phyloP scores from a whole-genome alignment of 352 stramenopile species.

The Pelagophyceae sp. region DNA sequence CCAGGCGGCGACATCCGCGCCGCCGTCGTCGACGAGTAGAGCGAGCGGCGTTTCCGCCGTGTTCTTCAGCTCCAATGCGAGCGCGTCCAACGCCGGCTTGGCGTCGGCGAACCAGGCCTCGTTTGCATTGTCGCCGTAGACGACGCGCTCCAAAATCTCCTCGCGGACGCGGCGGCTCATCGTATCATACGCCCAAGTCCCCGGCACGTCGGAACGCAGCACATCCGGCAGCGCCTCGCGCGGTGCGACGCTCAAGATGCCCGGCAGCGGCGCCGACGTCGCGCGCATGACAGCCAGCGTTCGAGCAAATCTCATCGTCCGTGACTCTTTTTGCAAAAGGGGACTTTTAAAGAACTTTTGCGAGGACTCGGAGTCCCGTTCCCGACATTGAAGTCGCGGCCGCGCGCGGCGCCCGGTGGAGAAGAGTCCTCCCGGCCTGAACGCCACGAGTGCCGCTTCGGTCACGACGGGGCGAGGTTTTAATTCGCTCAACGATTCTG shows the following conservation, averaged over 20 bases:
- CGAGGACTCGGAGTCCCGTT: no score
- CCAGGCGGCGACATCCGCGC: constrained; percentile 52
- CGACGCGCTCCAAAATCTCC: constrained; percentile 58
- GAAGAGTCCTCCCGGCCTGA: no score
- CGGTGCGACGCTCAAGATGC: not conserved
- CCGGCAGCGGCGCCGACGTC: no score
- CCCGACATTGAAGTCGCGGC: no score
- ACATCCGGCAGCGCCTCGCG: constrained; percentile 29
- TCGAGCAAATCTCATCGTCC: no score
- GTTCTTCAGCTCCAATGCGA: constrained; percentile 42
- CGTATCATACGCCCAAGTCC: constrained; percentile 67
- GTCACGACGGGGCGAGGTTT: no score
- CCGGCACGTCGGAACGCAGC: constrained; percentile 40
- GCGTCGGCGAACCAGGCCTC: constrained; percentile 37
- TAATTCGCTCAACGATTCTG: no score
- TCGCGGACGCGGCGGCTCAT: constrained; percentile 59
- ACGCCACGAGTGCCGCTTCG: no score
- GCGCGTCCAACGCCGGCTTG: constrained; percentile 34
- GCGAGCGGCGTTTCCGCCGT: constrained; percentile 34
- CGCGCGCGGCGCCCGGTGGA: no score
- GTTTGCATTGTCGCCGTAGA: constrained; percentile 58
- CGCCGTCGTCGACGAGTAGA: constrained; percentile 30
- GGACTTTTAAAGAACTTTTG: no score
- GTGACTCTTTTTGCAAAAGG: no score
- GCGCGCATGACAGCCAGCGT: no score